Evolutionary conservation across 805 yeast genomes (phyloP).

Genomic region (Ogataea neopini): DNA sequence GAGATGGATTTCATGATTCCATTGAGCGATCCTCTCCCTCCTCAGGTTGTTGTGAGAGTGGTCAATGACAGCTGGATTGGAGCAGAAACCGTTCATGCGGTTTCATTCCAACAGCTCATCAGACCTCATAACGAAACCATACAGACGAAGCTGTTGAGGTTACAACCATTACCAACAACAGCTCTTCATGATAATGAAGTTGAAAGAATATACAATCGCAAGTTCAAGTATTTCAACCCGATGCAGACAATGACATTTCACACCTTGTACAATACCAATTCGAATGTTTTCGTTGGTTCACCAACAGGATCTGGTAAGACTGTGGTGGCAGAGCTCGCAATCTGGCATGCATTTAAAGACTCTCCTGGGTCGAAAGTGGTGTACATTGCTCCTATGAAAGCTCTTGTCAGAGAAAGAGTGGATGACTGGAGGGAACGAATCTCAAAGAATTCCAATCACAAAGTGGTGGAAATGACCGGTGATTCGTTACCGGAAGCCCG

Average conservation of each 20-base stretch:
- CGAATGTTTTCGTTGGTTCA: slow-evolving; percentile 89
- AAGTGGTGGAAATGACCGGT: slow-evolving; percentile 78
- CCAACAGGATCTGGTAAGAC: slow-evolving; percentile 99
- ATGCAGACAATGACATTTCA: slow-evolving; percentile 98
- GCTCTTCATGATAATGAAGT: slow-evolving; percentile 71
- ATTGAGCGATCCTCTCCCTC: slow-evolving; percentile 81
- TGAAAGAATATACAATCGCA: slow-evolving; percentile 65
- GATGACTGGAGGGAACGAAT: slow-evolving; percentile 72
- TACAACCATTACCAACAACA: slow-evolving; percentile 83
- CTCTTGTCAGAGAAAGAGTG: slow-evolving; percentile 79
- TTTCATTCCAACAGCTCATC: slow-evolving; percentile 88
- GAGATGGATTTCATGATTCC: slow-evolving; percentile 94
- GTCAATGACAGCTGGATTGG: slow-evolving; percentile 91
- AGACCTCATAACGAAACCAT: slow-evolving; percentile 86
- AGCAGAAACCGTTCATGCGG: slow-evolving; percentile 68
- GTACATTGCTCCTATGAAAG: slow-evolving; percentile 89
- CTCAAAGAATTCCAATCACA: slow-evolving; percentile 45
- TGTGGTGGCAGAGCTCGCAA: slow-evolving; percentile 93
- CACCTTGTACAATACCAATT: slow-evolving; percentile 74
- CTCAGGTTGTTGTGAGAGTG: slow-evolving; percentile 78
- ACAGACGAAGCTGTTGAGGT: slow-evolving; percentile 72
- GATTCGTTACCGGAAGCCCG: slow-evolving; percentile 74
- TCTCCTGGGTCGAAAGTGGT: slow-evolving; percentile 80
- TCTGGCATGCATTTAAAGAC: slow-evolving; percentile 91
- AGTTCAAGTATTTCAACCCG: slow-evolving; percentile 89